Evolutionary conservation across 805 yeast species (phyloP).

Genomic region (Starmerella bacillaris): DNA sequence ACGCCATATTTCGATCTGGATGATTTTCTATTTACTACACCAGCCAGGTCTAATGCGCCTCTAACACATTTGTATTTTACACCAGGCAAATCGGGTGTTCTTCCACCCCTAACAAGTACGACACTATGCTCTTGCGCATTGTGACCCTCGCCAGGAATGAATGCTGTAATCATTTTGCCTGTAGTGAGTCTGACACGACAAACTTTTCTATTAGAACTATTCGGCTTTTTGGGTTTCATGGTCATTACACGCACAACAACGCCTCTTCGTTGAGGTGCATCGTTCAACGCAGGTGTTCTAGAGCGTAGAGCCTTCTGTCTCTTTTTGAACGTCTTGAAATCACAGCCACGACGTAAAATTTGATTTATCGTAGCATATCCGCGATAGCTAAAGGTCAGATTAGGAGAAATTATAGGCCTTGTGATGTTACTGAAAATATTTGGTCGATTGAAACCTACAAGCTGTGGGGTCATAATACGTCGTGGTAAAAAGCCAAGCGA

Average conservation of each 20-base stretch:
- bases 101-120: conserved; percentile 92
- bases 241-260: conserved; percentile 89
- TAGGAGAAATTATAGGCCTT: too few species aligned
- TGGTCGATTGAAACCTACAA: too few species aligned
- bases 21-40: conserved; percentile 81
- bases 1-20: conserved; percentile 90
- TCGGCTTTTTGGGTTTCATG: conserved; percentile 93
- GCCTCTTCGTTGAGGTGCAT: conserved; percentile 79
- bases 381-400: too few species aligned
- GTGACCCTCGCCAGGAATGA: conserved; percentile 97
- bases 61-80: conserved; percentile 85
- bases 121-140: conserved; percentile 95
- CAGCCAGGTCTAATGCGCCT: conserved; percentile 83
- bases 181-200: conserved; percentile 84
- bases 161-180: conserved; percentile 77
- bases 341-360: conserved; percentile 20
- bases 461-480: too few species aligned
- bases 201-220: conserved; percentile 93
- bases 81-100: conserved; percentile 96
- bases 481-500: too few species aligned
- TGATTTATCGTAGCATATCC: conserved; percentile 21
- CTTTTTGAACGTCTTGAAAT: conserved; percentile 21
- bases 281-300: conserved; percentile 65
- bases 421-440: too few species aligned
- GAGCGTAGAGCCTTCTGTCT: conserved; percentile 25